These are phyloP conservation scores for Fusarium austroafricanum DNA, from an alignment of 2,329 filamentous ascomycete genomes.

Conservation along the genomic window DNA sequence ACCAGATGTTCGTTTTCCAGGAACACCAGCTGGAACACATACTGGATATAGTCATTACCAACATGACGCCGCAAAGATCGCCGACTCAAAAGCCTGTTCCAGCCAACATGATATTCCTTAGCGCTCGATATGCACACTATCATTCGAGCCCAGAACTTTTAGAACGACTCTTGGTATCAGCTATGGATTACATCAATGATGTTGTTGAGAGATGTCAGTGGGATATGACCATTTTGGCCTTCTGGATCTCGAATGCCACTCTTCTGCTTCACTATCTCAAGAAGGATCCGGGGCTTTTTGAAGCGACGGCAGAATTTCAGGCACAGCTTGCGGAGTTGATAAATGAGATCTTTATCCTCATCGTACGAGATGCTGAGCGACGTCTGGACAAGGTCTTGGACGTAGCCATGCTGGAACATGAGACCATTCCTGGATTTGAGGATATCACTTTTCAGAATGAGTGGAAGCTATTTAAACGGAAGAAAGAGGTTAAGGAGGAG, in stretches of 20 bases:
- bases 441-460: constrained; percentile 98
- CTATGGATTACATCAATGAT: constrained; percentile 96
- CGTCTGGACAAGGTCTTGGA: constrained; percentile 97
- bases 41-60: constrained; percentile 94
- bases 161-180: constrained; percentile 80
- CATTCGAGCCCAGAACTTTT: constrained; percentile 90
- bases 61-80: constrained; percentile 96
- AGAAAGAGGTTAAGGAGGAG: constrained; percentile 89
- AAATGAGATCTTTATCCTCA: constrained; percentile 98
- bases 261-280: constrained; percentile 96
- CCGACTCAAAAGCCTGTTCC: constrained; percentile 98
- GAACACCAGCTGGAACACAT: constrained; percentile 92
- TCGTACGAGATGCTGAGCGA: constrained; percentile 94
- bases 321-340: constrained; percentile 92
- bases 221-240: constrained; percentile 99
- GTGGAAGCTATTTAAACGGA: constrained; percentile 96
- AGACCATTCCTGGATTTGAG: constrained; percentile 97
- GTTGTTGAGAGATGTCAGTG: constrained; percentile 96
- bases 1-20: constrained; percentile 99
- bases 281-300: constrained; percentile 85
- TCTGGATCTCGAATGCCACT: constrained; percentile 98
- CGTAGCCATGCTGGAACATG: constrained; percentile 93
- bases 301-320: constrained; percentile 89
- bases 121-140: constrained; percentile 95
- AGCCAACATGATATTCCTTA: constrained; percentile 96